Evolutionary conservation across 129 eudicot species (phyloP).

Genomic region (Artemisia tridentata): DNA sequence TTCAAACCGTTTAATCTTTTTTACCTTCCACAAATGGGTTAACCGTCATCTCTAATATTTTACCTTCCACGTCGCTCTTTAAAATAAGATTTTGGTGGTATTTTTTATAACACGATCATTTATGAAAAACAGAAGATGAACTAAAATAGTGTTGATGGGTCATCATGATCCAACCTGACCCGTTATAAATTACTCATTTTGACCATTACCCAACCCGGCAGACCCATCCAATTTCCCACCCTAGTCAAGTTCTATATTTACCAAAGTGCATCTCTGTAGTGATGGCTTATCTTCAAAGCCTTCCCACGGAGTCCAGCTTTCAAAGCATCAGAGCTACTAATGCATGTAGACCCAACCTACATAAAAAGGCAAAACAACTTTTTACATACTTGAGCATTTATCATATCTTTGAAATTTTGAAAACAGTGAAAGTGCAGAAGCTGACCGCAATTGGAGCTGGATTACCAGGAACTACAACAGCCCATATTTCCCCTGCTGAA

Average conservation of each 20-base stretch:
- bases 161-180: background rate
- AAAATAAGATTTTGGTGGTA: background rate
- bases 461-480: conserved; percentile 94
- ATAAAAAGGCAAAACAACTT: conserved; percentile 12
- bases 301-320: conserved; percentile 96
- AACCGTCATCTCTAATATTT: background rate
- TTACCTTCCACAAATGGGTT: background rate
- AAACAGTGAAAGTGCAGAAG: conserved; percentile 11
- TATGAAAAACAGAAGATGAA: background rate
- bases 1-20: background rate
- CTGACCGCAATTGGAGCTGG: conserved; percentile 88
- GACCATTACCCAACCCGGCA: background rate
- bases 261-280: conserved; percentile 86
- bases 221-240: background rate
- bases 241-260: conserved; percentile 20
- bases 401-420: background rate
- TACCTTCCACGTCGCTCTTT: background rate
- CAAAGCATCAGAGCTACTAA: conserved; percentile 79
- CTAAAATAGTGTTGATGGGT: background rate
- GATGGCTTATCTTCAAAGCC: conserved; percentile 73
- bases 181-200: background rate
- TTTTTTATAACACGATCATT: background rate
- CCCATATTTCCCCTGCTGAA: conserved; percentile 80
- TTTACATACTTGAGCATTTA: background rate
- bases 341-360: conserved; percentile 84